Evolutionary conservation across 768 basidiomycete species (phyloP), one percentile per base, ranked within the genome.

Genomic region (Ramaria sp.): DNA sequence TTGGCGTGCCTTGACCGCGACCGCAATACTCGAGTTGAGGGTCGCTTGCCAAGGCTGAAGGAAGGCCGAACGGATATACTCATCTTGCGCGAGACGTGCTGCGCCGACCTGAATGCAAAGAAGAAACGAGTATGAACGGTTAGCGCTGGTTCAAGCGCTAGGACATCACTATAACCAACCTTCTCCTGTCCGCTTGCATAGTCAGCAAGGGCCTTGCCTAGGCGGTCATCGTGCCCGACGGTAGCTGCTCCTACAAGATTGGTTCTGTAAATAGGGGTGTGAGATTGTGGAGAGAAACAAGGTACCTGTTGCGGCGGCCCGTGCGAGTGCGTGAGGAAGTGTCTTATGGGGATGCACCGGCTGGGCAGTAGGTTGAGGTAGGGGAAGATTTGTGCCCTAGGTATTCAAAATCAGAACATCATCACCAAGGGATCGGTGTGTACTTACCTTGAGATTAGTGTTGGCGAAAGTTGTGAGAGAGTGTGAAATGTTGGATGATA

Each of bases 1-100:
- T 67, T 87, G 82, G 47, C 89, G 78, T 0, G 95, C 92, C 73
- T 92, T 95, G 79, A 97, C 79, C 16, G 96, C 96, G 15, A 96
- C 82, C 8, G 80, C 76, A 64, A 99, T 83, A 51, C 83, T 83
- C 18, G 85, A 83, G 59, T 81, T 79, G 57, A 98, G 70, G 5
- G 92, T 96, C 24, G 82, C 81, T 69, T 89, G 86, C 92, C 91
- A 94, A 1, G 90, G 89, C 48, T 76, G 74, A 58, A 92, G 68
- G 69, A 90, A 93, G 52, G 74, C 72, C 28, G 67, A 69, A 61
- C 74, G 74, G 60, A 97, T 83, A 1, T 77, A 70, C 16, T 71
- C 71, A 68, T 96, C 94, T 64, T 96, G 94, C 48, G 83, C 70
- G 42, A 94, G 63, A 56, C 94, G 74, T 16, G 92, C 91, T 12